Base-by-base conservation (phyloP, 495 filamentous ascomycete species). In the Tuber microsphaerosporum region DNA sequence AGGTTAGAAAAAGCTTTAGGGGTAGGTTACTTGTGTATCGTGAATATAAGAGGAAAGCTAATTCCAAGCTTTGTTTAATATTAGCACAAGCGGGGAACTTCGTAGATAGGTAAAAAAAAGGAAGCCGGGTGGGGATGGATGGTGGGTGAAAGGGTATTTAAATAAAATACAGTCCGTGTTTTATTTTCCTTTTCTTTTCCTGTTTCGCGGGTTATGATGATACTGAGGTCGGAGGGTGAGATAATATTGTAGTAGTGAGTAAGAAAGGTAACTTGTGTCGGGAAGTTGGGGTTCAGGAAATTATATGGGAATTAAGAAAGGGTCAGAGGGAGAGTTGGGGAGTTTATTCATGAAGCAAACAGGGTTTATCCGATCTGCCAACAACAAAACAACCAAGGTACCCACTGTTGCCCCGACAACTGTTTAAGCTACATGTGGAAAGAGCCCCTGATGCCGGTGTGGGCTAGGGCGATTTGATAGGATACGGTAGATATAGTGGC, bases 301-400 rank as follows among this genome's bases (percentile, higher is more conserved):
- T 65, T 65, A 65, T 65, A 65, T 17, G 56, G 56, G 31, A 6
- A 31, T 34, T 12, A 34, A 17, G 56, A 65, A 34, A 65, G 56
- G 51, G 14, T 16, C 14, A n/a, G 10, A 5, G 51, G 46, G 17
- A 48, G 5, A n/a, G 46, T n/a, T 51, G 20, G 20, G 56, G 56
- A 65, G 56, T 65, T 34, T 65, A 65, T 65, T 65, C 56, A 65
- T 34, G 56, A 16, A 65, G 56, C 56, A 65, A 65, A 19, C 56
- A 65, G 56, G 26, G 56, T 65, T 65, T 34, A 65, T 65, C 56
- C 4, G 56, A 34, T 65, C 56, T 7, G 19, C 56, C 26, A 65
- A 65, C 56, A 65, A 65, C 56, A 65, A 65, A 65, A 65, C 56
- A 65, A 65, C 56, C 26, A 65, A n/a, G 56, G 56, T 65, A 65